Evolutionary conservation across 148 eudicot genomes (phyloP).

Genomic region (Rhododendron williamsianum): DNA sequence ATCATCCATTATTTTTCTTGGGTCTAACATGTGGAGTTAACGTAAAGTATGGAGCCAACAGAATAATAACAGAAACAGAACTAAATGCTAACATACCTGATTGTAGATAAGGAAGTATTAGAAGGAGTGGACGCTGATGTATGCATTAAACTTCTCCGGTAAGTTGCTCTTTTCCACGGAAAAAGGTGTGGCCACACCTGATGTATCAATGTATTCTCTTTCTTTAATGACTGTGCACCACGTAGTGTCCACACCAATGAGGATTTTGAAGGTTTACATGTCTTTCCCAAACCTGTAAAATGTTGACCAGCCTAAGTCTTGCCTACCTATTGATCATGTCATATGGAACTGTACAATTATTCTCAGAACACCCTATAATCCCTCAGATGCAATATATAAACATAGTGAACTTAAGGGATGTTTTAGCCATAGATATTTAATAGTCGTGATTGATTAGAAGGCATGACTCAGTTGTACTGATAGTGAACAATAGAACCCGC

Average conservation of each 20-base stretch:
- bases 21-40: slow-evolving; percentile 18
- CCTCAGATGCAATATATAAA: neutral
- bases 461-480: neutral
- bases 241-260: slow-evolving; percentile 76
- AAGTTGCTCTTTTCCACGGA: slow-evolving; percentile 84
- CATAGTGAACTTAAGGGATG: neutral
- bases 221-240: slow-evolving; percentile 43
- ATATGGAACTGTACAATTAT: neutral
- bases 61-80: slow-evolving; percentile 9
- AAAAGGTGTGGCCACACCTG: slow-evolving; percentile 53
- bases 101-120: slow-evolving; percentile 26
- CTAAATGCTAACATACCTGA: slow-evolving; percentile 32
- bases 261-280: slow-evolving; percentile 40
- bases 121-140: slow-evolving; percentile 27
- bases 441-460: neutral
- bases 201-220: slow-evolving; percentile 37
- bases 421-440: neutral
- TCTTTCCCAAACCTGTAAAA: slow-evolving; percentile 32
- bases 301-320: slow-evolving; percentile 2
- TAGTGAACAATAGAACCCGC: neutral
- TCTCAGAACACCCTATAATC: neutral
- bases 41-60: neutral
- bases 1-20: slow-evolving; percentile 19
- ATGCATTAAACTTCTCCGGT: slow-evolving; percentile 49
- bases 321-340: neutral